Conservation (phyloP, 1,284 basidiomycete genomes). For the Microbotryum intermedium region DNA sequence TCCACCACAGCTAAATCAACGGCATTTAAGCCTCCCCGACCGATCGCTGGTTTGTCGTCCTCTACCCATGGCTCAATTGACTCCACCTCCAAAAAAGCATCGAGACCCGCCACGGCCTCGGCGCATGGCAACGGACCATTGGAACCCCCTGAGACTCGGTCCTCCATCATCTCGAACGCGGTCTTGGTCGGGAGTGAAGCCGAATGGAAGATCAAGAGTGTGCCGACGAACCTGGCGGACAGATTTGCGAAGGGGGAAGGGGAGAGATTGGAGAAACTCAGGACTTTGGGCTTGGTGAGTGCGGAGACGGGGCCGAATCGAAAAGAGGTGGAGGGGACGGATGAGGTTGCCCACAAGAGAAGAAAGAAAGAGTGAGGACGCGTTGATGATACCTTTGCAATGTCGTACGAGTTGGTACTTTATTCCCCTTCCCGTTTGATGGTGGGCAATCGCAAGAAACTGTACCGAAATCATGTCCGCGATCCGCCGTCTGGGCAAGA, state of each 20-base stretch:
- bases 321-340: background rate
- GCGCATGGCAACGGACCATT: background rate
- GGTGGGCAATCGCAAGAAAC: no score
- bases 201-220: background rate
- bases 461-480: no score
- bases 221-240: background rate
- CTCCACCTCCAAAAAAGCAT: background rate
- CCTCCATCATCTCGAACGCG: conserved; percentile 11
- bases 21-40: background rate
- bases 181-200: conserved; percentile 19
- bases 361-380: background rate
- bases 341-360: background rate
- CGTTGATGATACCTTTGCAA: no score
- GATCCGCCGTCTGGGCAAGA: no score
- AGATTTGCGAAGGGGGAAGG: background rate
- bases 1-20: background rate
- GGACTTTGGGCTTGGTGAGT: background rate
- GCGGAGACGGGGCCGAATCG: background rate
- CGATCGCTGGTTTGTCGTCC: background rate
- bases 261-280: background rate
- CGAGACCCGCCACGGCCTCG: background rate
- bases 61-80: background rate
- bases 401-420: no score
- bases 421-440: no score
- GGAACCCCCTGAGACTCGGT: conserved; percentile 16